Conservation (phyloP, 768 basidiomycete genomes). For the Galerina sulciceps region DNA sequence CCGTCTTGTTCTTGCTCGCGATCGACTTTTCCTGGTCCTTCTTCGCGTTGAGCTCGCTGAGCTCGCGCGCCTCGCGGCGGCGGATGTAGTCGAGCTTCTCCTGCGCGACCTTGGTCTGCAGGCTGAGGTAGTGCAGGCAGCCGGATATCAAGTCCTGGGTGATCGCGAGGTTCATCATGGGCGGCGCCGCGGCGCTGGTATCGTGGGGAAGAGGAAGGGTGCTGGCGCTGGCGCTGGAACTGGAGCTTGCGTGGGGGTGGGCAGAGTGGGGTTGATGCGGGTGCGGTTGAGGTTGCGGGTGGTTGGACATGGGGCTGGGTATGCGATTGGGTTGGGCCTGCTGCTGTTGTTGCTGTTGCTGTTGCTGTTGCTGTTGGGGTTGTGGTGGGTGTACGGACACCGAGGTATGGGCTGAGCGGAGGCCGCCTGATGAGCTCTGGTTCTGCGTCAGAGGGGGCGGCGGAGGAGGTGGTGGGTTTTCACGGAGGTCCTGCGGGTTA, state of each 20-base stretch:
- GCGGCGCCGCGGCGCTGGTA: not conserved
- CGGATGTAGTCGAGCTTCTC: constrained; percentile 72
- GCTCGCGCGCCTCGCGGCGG: constrained; percentile 70
- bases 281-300: constrained; percentile 2
- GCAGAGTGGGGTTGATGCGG: not conserved
- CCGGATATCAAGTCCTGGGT: constrained; percentile 26
- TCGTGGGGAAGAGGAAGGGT: constrained; percentile 1
- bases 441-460: constrained; percentile 7
- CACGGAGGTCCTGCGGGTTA: constrained; percentile 45
- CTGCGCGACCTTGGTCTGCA: constrained; percentile 72
- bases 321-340: constrained; percentile 2
- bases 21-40: constrained; percentile 23
- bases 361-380: constrained; percentile 18
- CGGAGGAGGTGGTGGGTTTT: constrained; percentile 23
- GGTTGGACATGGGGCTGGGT: constrained; percentile 3
- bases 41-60: constrained; percentile 47
- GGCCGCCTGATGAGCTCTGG: constrained; percentile 7
- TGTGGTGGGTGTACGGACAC: not conserved
- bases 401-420: too few relatives aligned
- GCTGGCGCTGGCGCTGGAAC: not conserved
- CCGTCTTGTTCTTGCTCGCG: constrained; percentile 61
- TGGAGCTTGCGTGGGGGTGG: not conserved
- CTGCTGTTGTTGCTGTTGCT: constrained; percentile 15
- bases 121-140: constrained; percentile 52
- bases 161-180: constrained; percentile 20